A percentile compares a stretch with the other conserved stretches of the same genome.
These are phyloP conservation scores for Ophiostoma ulmi DNA, from an alignment of 2,329 filamentous ascomycete species.

Conservation along the genomic window DNA sequence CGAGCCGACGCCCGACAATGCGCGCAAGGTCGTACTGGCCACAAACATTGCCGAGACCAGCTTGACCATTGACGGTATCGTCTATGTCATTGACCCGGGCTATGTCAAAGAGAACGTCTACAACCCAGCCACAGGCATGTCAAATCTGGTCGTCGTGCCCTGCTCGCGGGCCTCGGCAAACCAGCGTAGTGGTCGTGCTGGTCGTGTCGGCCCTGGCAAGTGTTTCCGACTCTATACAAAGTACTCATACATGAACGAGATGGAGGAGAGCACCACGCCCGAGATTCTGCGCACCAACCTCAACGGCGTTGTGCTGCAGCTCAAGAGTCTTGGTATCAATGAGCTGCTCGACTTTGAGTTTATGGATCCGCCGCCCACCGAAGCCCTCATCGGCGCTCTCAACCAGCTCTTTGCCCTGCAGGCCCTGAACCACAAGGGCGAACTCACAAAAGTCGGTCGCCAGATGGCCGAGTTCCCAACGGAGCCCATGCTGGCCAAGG, in stretches of 20 bases:
- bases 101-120: conserved; percentile 95
- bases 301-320: conserved; percentile 72
- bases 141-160: conserved; percentile 82
- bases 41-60: conserved; percentile 97
- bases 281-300: conserved; percentile 91
- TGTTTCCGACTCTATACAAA: conserved; percentile 93
- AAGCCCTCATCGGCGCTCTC: conserved; percentile 80
- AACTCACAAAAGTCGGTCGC: conserved; percentile 82
- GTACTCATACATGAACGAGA: conserved; percentile 89
- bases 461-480: conserved; percentile 71
- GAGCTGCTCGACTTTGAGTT: conserved; percentile 93
- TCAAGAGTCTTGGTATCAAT: conserved; percentile 89
- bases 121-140: conserved; percentile 88
- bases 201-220: conserved; percentile 85
- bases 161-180: conserved; percentile 89
- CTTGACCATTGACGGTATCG: conserved; percentile 91
- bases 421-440: conserved; percentile 80
- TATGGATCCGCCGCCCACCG: conserved; percentile 86
- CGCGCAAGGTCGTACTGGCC: conserved; percentile 85
- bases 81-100: conserved; percentile 91
- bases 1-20: conserved; percentile 78
- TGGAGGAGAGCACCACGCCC: conserved; percentile 85
- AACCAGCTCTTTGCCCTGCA: conserved; percentile 90
- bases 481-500: conserved; percentile 85
- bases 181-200: conserved; percentile 86